phyloP scores from a whole-genome alignment of 345 rosid genomes.

The Dipteronia dyeriana region DNA sequence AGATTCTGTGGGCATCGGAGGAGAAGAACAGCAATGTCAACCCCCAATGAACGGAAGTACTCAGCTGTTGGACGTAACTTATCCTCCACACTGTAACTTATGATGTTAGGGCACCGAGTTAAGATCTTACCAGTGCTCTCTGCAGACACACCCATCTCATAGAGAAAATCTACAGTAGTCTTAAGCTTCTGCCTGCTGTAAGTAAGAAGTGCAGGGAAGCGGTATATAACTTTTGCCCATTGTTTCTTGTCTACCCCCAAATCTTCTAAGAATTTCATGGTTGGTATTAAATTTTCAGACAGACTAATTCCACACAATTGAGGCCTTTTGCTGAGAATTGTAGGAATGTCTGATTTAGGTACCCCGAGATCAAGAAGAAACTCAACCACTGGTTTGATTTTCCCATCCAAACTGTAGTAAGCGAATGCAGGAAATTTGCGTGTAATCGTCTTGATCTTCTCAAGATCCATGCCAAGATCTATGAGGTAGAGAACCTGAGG shows the following conservation, averaged over 20 bases:
- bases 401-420: constrained; percentile 77
- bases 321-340: constrained; percentile 72
- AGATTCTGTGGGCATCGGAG: constrained; percentile 73
- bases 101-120: constrained; percentile 70
- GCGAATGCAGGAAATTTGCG: constrained; percentile 79
- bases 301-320: constrained; percentile 89
- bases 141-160: constrained; percentile 64
- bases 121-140: constrained; percentile 69
- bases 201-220: constrained; percentile 77
- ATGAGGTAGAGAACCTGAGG: constrained; percentile 75
- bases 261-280: constrained; percentile 71
- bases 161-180: constrained; percentile 62
- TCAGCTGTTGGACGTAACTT: constrained; percentile 77
- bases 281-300: constrained; percentile 70
- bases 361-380: constrained; percentile 83
- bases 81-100: constrained; percentile 78
- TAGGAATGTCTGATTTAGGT: constrained; percentile 60
- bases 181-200: constrained; percentile 77
- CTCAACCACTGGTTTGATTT: constrained; percentile 85
- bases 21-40: constrained; percentile 62
- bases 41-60: constrained; percentile 66
- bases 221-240: constrained; percentile 87
- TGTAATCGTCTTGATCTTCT: constrained; percentile 75
- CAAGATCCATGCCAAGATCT: constrained; percentile 78
- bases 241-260: constrained; percentile 75